Conservation (phyloP, 257 asterid species). For the Lantana camara region DNA sequence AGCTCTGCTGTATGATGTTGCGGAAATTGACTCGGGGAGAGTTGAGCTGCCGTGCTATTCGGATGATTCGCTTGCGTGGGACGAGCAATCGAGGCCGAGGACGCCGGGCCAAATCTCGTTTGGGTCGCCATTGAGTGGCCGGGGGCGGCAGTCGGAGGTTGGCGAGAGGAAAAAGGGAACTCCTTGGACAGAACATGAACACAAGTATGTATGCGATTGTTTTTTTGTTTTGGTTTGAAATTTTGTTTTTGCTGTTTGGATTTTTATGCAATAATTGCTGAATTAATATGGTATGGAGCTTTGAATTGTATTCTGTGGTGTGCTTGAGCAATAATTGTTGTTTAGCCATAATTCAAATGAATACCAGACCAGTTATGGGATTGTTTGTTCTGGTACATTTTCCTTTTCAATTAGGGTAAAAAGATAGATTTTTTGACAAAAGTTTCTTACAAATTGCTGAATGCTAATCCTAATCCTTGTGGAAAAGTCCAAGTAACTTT, state of each 20-base stretch:
- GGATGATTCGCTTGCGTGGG: slow-evolving; percentile 39
- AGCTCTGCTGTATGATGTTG: slow-evolving; percentile 50
- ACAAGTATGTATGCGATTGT: slow-evolving; percentile 41
- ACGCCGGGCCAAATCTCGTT: slow-evolving; percentile 60
- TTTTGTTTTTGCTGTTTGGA: neutral
- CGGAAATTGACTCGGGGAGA: slow-evolving; percentile 68
- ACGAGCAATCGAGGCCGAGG: slow-evolving; percentile 35
- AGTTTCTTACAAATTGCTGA: neutral
- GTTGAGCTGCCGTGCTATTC: slow-evolving; percentile 62
- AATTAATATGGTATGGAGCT: no score
- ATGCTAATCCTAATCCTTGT: neutral
- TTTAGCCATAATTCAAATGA: neutral
- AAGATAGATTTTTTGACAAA: neutral
- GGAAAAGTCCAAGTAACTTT: neutral
- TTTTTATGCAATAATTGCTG: neutral
- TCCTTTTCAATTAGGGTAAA: neutral
- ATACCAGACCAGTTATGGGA: neutral
- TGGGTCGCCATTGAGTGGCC: slow-evolving; percentile 39
- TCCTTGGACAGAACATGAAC: slow-evolving; percentile 89
- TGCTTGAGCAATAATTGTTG: neutral
- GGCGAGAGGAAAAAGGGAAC: slow-evolving; percentile 70
- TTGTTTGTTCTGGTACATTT: neutral
- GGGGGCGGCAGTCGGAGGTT: slow-evolving; percentile 44
- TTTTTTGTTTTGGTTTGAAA: neutral
- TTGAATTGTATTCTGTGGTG: neutral